Base-by-base conservation (phyloP, 306 rosid species). In the Lathyrus sativus region DNA sequence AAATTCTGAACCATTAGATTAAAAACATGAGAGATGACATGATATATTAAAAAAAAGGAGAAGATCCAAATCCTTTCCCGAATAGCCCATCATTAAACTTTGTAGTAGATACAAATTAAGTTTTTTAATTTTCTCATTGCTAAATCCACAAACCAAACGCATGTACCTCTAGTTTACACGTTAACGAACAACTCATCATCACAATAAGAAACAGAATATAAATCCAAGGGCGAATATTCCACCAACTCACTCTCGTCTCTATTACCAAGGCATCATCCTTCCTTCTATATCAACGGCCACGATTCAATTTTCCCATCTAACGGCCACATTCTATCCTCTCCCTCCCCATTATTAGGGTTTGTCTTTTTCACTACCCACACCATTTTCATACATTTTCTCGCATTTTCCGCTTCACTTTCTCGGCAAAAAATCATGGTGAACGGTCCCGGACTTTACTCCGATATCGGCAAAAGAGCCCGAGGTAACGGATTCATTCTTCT, bases 371-470 rank as follows among this genome's bases (percentile, higher is more conserved):
- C 12, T 13, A 0, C 71, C 2, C 7, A 7, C 18, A 28, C 4
- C 11, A 9, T 28, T 71, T 50, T 18, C 59, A 13, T 75, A 37
- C 33, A 9, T 72, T 54, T 54, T 35, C 74, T 43, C 55, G 45
- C 48, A 48, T 70, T 78, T 62, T 75, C 69, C 66, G 43, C 50
- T 76, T 62, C 67, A 59, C 68, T 79, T 78, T 86, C 79, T 56
- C 70, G 57, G 45, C 65, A 74, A 38, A 79, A 62, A 79, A 80
- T 60, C 78, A 93, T 88, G 98, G 98, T 73, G 91, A 90, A 88
- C 64, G 98, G 98, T 35, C 98, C 97, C 5, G 98, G 98, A 63
- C 93, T 93, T 73, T 93, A 88, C 85, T 10, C 85, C 51, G 98
- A 93, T 10, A 90, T 90, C 78, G 98, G 96, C 80, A 93, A 90